Evolutionary conservation across 2,329 filamentous ascomycete genomes (phyloP), one percentile per base, ranked within the genome.

Genomic region (Didymella pomorum): DNA sequence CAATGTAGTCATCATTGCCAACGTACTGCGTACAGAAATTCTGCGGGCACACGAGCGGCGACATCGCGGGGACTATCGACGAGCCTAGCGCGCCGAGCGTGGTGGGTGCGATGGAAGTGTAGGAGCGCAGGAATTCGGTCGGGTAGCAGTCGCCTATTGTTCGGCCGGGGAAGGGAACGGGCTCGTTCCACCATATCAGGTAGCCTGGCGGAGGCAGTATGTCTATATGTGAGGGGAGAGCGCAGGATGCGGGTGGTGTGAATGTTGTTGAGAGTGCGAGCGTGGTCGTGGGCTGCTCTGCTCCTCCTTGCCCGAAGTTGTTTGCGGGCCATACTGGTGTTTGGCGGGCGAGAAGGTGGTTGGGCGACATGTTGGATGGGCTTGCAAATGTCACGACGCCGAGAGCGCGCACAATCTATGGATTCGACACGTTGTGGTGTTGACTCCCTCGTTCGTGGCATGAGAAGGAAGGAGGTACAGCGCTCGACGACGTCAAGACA

Each of bases 141-240:
- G 71, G 69, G 48, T 68, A 72, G 53, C 71, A 73, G n/a, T 48
- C 62, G 9, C 56, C 64, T 5, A 63, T 29, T 2, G 66, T 71
- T 4, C 41, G 41, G 47, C 64, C 64, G 10, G 54, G 52, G 2
- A 62, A 67, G 1, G 71, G 71, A 0, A 70, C 62, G 2, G 69
- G 71, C 26, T 71, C 66, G 39, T 72, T 72, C 10, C 55, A 50
- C 67, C 67, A 73, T n/a, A 73, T 66, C 25, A 58, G 37, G 33
- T 60, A 72, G 20, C 59, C 61, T 1, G 68, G 67, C 0, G 68
- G 56, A 4, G 68, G 65, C n/a, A 71, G 48, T 55, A 65, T 61
- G 3, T 66, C 63, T 7, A 72, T 42, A 10, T 51, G 58, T 4
- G 43, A 56, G 18, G 66, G 62, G 8, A 35, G 31, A 35, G 31